These are phyloP conservation scores for Magnaporthales sp. DNA, from an alignment of 2,329 filamentous ascomycete genomes.

Conservation along the genomic window DNA sequence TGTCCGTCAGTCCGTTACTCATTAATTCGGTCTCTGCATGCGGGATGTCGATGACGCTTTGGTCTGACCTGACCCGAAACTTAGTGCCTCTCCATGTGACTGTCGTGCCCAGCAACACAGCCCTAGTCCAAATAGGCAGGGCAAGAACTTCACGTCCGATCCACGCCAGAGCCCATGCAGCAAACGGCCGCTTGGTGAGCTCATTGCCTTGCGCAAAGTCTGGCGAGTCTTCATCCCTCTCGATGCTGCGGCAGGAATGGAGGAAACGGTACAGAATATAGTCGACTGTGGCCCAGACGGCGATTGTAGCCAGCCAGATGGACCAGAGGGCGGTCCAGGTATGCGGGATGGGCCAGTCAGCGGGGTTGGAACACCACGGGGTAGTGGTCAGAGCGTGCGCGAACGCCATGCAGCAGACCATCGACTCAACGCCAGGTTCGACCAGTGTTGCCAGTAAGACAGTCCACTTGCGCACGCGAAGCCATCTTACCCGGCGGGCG, in stretches of 20 bases:
- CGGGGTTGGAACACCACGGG: constrained; percentile 43
- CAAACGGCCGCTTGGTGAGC: constrained; percentile 35
- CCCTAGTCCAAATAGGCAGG: constrained; percentile 83
- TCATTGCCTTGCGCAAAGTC: constrained; percentile 53
- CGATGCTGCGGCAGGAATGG: constrained; percentile 63
- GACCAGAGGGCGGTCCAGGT: constrained; percentile 60
- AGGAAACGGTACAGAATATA: constrained; percentile 64
- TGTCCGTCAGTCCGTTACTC: not conserved
- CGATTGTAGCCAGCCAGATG: constrained; percentile 59
- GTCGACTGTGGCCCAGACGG: constrained; percentile 67
- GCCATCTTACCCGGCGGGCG: constrained; percentile 76
- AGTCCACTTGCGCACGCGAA: constrained; percentile 90
- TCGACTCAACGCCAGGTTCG: constrained; percentile 83
- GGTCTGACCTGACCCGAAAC: constrained; percentile 77
- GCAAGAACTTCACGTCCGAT: constrained; percentile 74
- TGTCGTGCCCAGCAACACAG: constrained; percentile 78
- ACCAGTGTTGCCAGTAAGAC: constrained; percentile 82
- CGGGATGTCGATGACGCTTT: constrained; percentile 56
- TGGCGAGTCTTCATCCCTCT: constrained; percentile 65
- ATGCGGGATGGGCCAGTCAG: constrained; percentile 41
- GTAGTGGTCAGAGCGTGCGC: constrained; percentile 71
- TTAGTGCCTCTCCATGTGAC: constrained; percentile 79
- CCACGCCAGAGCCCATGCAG: constrained; percentile 75
- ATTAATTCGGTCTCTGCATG: not conserved
- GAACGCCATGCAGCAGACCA: constrained; percentile 75